Conservation (phyloP, 805 yeast genomes). For the Hanseniaspora meyeri region DNA sequence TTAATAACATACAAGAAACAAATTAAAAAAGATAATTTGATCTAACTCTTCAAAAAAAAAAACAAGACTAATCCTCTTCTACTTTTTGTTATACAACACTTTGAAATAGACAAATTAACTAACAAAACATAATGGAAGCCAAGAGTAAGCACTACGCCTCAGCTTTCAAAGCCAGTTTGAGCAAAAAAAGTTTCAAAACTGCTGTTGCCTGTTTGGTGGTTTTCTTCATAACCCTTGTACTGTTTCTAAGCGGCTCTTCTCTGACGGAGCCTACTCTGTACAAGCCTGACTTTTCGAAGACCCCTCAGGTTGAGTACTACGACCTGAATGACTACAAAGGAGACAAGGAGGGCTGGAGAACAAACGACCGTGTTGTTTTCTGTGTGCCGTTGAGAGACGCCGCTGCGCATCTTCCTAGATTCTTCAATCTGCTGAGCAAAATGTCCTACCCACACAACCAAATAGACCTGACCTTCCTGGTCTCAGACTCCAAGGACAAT, state of each 20-base stretch:
- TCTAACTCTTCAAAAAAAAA: too few species aligned
- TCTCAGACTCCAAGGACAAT: constrained; percentile 80
- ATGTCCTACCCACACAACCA: constrained; percentile 78
- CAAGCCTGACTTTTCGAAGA: constrained; percentile 28
- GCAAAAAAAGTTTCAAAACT: neutral
- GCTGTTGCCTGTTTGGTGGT: neutral
- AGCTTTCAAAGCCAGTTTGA: neutral
- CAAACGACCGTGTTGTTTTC: constrained; percentile 64
- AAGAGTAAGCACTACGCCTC: neutral
- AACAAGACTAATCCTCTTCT: too few species aligned
- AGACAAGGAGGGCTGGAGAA: constrained; percentile 64
- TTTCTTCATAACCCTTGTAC: neutral
- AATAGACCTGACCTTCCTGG: constrained; percentile 73
- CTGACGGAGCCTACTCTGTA: constrained; percentile 16
- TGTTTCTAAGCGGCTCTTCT: neutral
- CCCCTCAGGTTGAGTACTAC: constrained; percentile 47
- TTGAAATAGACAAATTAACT: neutral
- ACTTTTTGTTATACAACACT: too few species aligned
- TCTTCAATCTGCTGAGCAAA: constrained; percentile 66
- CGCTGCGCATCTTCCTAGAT: constrained; percentile 77
- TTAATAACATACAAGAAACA: too few species aligned
- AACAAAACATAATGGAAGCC: neutral
- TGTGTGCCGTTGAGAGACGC: constrained; percentile 91
- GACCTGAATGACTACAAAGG: constrained; percentile 61
- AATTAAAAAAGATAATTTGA: too few species aligned